phyloP scores from a whole-genome alignment of 129 eudicot species.

The Saposhnikovia divaricata region DNA sequence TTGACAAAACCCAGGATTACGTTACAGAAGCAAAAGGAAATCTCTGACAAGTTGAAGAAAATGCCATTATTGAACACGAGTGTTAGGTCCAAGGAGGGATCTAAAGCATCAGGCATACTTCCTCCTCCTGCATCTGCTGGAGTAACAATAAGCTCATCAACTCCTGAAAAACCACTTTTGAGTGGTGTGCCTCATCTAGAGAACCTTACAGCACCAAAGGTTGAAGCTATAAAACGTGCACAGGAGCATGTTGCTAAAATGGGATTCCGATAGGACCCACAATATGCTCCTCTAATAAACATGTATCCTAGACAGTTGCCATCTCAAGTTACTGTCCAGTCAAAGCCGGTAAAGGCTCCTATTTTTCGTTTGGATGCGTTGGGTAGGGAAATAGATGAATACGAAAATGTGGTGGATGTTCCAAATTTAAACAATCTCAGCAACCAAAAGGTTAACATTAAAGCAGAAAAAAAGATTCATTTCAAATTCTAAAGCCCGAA shows the following conservation, averaged over 20 bases:
- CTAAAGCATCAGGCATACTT: too few relatives aligned
- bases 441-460: conserved; percentile 93
- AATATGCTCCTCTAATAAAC: conserved; percentile 85
- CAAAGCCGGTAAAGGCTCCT: conserved; percentile 88
- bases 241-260: conserved; percentile 92
- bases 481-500: conserved; percentile 87
- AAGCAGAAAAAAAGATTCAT: conserved; percentile 94
- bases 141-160: too few relatives aligned
- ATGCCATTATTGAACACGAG: conserved; percentile 52
- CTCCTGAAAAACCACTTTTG: conserved; percentile 20
- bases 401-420: conserved; percentile 75
- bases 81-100: background rate
- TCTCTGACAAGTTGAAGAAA: conserved; percentile 72
- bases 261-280: conserved; percentile 91
- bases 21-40: conserved; percentile 69
- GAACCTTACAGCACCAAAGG: conserved; percentile 64
- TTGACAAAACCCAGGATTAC: conserved; percentile 81
- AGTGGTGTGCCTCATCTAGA: conserved; percentile 51
- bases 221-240: conserved; percentile 90
- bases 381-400: conserved; percentile 94
- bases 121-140: too few relatives aligned
- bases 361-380: conserved; percentile 83
- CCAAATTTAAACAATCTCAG: conserved; percentile 63
- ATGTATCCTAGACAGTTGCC: conserved; percentile 91
- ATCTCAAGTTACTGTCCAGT: conserved; percentile 55